Conservation (phyloP, 2,329 filamentous ascomycete genomes). For the Aspergillus sergii region DNA sequence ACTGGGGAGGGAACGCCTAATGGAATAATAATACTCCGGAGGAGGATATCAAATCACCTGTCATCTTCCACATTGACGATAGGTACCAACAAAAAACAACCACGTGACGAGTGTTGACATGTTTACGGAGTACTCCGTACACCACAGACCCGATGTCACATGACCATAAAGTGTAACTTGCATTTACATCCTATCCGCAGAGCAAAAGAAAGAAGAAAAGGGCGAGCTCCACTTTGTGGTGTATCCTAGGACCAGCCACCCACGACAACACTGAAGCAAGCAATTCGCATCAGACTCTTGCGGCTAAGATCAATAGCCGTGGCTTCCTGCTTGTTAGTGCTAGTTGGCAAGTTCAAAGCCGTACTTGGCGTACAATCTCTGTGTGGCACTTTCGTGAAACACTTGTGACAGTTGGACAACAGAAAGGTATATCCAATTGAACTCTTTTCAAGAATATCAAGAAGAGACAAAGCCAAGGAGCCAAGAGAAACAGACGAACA, state of each 20-base stretch:
- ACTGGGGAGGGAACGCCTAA: too few species aligned
- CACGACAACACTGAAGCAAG: neutral
- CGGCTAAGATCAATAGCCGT: neutral
- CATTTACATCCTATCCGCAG: neutral
- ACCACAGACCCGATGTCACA: neutral
- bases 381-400: too few species aligned
- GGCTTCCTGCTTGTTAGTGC: neutral
- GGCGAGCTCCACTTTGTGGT: conserved; percentile 7
- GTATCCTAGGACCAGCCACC: neutral
- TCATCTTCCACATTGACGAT: too few species aligned
- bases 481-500: neutral
- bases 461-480: neutral
- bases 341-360: neutral
- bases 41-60: too few species aligned
- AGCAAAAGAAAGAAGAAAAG: conserved; percentile 2
- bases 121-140: neutral
- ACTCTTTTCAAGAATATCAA: neutral
- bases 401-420: neutral
- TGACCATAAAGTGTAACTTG: neutral
- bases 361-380: neutral
- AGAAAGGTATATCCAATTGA: neutral
- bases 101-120: neutral
- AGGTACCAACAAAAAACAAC: too few species aligned
- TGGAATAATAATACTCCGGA: too few species aligned
- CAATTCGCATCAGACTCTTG: neutral